Percentiles rank a stretch among this genome's conserved stretches.
phyloP scores from a whole-genome alignment of 768 basidiomycete species.

The Calocybe gangraenosa region DNA sequence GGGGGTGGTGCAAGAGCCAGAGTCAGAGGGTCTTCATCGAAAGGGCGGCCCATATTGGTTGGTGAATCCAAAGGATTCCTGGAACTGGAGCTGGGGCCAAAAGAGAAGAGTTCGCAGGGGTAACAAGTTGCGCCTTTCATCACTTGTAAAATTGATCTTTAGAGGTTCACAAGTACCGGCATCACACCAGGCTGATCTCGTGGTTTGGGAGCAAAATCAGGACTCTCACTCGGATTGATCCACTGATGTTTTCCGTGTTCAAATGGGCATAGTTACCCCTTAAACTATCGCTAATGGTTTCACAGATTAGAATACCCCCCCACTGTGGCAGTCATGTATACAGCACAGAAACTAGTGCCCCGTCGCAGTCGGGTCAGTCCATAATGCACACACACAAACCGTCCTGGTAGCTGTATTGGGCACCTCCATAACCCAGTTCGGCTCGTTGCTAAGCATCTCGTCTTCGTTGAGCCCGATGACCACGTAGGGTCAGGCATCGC shows the following conservation, averaged over 20 bases:
- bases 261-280: not conserved
- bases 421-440: not conserved
- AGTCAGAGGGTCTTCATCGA: conserved; percentile 61
- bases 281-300: too few species aligned
- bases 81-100: conserved; percentile 11
- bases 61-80: conserved; percentile 10
- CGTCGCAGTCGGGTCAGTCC: too few species aligned
- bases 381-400: too few species aligned
- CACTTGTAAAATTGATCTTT: conserved; percentile 12
- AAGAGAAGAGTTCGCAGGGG: conserved; percentile 17
- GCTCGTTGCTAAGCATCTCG: not conserved
- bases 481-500: not conserved
- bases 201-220: conserved; percentile 2
- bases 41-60: conserved; percentile 25
- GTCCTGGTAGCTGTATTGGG: too few species aligned
- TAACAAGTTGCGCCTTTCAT: conserved; percentile 17
- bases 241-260: conserved; percentile 4
- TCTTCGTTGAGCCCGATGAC: not conserved
- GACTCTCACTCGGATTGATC: conserved; percentile 17
- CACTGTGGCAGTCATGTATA: too few species aligned
- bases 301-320: too few species aligned
- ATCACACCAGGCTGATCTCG: conserved; percentile 9
- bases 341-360: too few species aligned
- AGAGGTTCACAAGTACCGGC: conserved; percentile 11
- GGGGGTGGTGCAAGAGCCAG: conserved; percentile 57